Percentiles rank a stretch among this genome's conserved stretches.
These are phyloP conservation scores for Lactarius hengduanensis DNA, from an alignment of 768 basidiomycete species.

Conservation along the genomic window DNA sequence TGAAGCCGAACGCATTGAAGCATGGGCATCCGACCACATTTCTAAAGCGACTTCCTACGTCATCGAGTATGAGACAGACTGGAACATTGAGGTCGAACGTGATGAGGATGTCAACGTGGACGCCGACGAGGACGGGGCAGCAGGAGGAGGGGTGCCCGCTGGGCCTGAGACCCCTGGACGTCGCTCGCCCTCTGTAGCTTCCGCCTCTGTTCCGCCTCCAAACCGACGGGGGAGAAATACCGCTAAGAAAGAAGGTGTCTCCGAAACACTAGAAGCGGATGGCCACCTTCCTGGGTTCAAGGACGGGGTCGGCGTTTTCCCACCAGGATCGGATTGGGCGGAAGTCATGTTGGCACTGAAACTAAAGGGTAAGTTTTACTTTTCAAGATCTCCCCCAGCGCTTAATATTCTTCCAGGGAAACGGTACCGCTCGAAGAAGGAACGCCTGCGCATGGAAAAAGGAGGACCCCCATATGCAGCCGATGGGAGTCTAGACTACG, in stretches of 20 bases:
- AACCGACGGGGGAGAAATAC: constrained; percentile 40
- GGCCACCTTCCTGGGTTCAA: constrained; percentile 74
- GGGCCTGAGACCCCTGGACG: constrained; percentile 33
- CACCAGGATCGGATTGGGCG: constrained; percentile 69
- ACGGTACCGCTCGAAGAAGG: constrained; percentile 78
- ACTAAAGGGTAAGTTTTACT: constrained; percentile 55
- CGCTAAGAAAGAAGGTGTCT: constrained; percentile 38
- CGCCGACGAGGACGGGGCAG: constrained; percentile 46
- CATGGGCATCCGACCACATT: constrained; percentile 73
- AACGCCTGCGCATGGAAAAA: constrained; percentile 72
- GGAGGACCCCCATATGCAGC: constrained; percentile 65
- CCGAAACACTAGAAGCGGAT: constrained; percentile 60
- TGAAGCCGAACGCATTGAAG: constrained; percentile 71
- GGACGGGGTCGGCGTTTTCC: constrained; percentile 74
- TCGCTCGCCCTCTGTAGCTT: constrained; percentile 33
- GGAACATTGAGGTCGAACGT: constrained; percentile 76
- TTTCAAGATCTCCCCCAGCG: background rate
- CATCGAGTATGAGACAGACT: constrained; percentile 79
- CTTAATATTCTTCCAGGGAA: constrained; percentile 48
- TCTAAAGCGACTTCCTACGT: constrained; percentile 66
- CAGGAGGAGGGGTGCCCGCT: constrained; percentile 18
- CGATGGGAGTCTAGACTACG: constrained; percentile 81
- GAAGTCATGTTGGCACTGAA: constrained; percentile 70
- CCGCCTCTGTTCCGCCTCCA: constrained; percentile 24
- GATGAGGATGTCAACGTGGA: constrained; percentile 36